phyloP scores from a whole-genome alignment of 257 asterid species.

The Jacaranda copaia region DNA sequence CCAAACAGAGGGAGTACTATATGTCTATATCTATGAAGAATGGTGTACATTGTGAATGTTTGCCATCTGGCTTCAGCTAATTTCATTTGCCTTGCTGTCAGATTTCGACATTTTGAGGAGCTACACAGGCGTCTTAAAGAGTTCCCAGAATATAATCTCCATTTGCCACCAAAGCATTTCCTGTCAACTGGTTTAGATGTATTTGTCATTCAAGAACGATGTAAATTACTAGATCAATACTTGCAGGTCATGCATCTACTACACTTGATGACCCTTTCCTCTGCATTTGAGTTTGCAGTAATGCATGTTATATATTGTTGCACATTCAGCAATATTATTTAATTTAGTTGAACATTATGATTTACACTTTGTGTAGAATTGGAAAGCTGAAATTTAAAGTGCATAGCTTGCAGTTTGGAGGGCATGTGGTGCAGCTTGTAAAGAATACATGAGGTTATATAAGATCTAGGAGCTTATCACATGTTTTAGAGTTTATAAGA shows the following conservation, averaged over 20 bases:
- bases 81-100: slow-evolving; percentile 29
- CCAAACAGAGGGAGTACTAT: neutral
- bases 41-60: slow-evolving; percentile 13
- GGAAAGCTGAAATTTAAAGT: slow-evolving; percentile 11
- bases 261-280: slow-evolving; percentile 7
- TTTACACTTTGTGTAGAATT: neutral
- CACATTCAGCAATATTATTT: neutral
- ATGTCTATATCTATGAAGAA: neutral
- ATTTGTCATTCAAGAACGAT: slow-evolving; percentile 58
- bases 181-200: slow-evolving; percentile 67
- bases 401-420: neutral
- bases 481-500: slow-evolving; percentile 4
- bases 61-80: neutral
- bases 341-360: neutral
- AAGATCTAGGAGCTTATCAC: neutral
- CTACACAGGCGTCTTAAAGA: slow-evolving; percentile 73
- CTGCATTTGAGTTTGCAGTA: neutral
- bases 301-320: neutral
- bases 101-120: slow-evolving; percentile 77
- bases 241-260: slow-evolving; percentile 56
- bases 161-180: slow-evolving; percentile 79
- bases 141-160: slow-evolving; percentile 68
- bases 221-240: slow-evolving; percentile 69
- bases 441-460: neutral
- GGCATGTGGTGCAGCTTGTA: neutral